Conservation (phyloP, 306 rosid genomes). For the Ormosia semicastrata region DNA sequence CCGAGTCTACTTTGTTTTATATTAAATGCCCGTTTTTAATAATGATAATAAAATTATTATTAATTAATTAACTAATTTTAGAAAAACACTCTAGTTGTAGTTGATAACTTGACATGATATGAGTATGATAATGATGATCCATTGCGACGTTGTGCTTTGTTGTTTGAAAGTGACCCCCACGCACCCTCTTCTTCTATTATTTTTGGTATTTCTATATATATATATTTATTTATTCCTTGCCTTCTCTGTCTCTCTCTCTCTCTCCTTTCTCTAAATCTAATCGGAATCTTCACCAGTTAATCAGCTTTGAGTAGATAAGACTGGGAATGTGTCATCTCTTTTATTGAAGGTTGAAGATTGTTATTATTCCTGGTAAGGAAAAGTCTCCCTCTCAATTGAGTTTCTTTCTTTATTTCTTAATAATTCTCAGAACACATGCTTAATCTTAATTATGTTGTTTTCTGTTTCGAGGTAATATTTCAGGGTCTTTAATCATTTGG, state of each 20-base stretch:
- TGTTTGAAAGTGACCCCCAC: conserved; percentile 45
- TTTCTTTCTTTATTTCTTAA: background rate
- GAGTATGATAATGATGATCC: background rate
- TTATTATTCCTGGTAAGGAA: conserved; percentile 41
- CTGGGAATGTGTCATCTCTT: conserved; percentile 43
- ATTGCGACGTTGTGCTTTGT: background rate
- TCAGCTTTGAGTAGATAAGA: conserved; percentile 56
- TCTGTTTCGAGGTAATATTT: conserved; percentile 19
- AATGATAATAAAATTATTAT: background rate
- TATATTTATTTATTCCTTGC: background rate
- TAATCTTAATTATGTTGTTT: conserved; percentile 19
- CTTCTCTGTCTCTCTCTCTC: background rate
- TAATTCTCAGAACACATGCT: conserved; percentile 21
- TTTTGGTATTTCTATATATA: background rate
- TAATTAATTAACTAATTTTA: background rate
- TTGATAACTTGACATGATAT: background rate
- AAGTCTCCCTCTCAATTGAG: background rate
- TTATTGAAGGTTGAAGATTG: conserved; percentile 28
- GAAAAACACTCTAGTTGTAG: background rate
- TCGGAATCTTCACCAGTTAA: conserved; percentile 51
- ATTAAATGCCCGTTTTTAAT: background rate
- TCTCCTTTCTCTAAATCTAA: conserved; percentile 24
- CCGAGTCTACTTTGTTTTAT: background rate
- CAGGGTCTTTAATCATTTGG: conserved; percentile 30
- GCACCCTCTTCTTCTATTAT: conserved; percentile 23